Evolutionary conservation across 352 stramenopile genomes (phyloP), one percentile per base, ranked within the genome.

Genomic region (Globisporangium abappressorium): DNA sequence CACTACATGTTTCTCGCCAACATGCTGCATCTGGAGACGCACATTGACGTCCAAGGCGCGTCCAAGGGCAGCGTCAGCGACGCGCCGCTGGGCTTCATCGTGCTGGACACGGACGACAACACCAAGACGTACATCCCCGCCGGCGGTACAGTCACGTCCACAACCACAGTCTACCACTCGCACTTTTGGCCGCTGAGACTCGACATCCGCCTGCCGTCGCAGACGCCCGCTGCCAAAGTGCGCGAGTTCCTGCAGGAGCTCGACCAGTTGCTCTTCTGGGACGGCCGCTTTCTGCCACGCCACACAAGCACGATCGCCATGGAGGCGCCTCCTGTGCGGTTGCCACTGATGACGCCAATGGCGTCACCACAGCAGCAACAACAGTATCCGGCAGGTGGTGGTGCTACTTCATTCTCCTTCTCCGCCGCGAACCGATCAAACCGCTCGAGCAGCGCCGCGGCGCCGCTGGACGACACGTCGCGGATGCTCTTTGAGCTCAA

Each of bases 1-100:
- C 82, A 90, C 66, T 88, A 91, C 68, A 91, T 92, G 84, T 92
- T 92, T 53, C 69, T 92, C 57, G 68, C 75, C 68, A 92, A 89
- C 63, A 90, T 92, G 81, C 64, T 92, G 53, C 77, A 80, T 36
- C 56, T 91, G 5, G 74, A 79, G 41, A 85, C 80, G 30, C 75
- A 69, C 34, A 72, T 92, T 20, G 74, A 79, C 36, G 36, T 92
- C 20, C 68, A 82, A 4, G 79, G 79, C 5, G 73, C 70, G 14
- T 73, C 75, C 28, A 75, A 77, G 18, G 84, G 84, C 9, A 75
- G 68, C 26, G 77, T 92, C 28, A 80, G 73, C 24, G 82, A 90
- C 62, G 75, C 84, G 4, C 82, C 82, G 30, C 71, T 92, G 33
- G 84, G 84, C 12, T 92, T 87, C 55, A 78, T 92, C 57, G 84